phyloP scores from a whole-genome alignment of 1,139 yeast genomes.

The Barnettozyma hawaiiensis region DNA sequence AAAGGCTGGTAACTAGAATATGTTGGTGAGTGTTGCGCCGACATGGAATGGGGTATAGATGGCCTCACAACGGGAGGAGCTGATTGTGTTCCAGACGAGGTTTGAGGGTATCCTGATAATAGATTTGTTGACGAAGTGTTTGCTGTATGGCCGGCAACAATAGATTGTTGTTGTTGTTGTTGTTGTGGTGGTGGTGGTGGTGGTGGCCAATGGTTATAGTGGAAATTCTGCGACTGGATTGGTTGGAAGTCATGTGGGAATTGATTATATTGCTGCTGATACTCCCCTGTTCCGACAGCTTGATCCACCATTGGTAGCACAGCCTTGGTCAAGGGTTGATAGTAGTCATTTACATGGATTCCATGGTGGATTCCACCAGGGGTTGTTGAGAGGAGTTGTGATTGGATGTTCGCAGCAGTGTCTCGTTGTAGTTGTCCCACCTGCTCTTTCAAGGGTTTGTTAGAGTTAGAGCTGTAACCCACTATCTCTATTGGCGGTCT shows the following conservation, averaged over 20 bases:
- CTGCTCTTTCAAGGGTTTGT: conserved; percentile 16
- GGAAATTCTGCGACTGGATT: neutral
- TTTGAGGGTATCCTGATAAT: neutral
- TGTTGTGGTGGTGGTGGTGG: no score
- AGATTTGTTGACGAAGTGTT: neutral
- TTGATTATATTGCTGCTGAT: conserved; percentile 1
- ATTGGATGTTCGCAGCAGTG: conserved; percentile 21
- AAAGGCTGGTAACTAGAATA: neutral
- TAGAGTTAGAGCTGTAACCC: neutral
- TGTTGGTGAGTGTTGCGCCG: neutral
- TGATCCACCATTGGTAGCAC: neutral
- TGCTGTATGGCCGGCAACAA: neutral
- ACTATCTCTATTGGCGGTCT: neutral
- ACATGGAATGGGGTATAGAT: neutral
- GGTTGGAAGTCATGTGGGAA: neutral
- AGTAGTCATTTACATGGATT: neutral
- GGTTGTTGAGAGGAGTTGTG: conserved; percentile 13
- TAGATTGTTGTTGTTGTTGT: neutral
- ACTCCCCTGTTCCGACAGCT: neutral
- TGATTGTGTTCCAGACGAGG: neutral
- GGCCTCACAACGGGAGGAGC: neutral
- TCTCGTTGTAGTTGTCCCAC: conserved; percentile 21
- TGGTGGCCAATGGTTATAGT: neutral
- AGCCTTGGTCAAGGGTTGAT: neutral
- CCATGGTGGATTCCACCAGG: neutral